Evolutionary conservation across 78 protist genomes (phyloP).

Genomic region (Ministeria vibrans): DNA sequence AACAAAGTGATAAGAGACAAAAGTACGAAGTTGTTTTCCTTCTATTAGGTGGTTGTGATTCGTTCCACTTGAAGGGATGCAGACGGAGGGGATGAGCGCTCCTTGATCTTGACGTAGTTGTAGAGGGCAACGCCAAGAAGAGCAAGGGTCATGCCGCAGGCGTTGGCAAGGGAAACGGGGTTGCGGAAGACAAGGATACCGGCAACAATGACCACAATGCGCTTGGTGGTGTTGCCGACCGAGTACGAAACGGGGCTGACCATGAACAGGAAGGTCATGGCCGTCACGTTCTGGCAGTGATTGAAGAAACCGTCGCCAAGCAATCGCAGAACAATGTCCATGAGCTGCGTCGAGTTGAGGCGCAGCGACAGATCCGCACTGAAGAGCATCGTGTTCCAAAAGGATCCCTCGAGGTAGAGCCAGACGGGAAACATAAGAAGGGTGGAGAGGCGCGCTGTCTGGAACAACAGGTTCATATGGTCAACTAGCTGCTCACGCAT

Average conservation of each 20-base stretch:
- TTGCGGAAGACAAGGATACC: conserved; percentile 19
- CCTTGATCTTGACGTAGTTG: conserved; percentile 14
- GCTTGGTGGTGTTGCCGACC: conserved; percentile 33
- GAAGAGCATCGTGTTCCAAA: not conserved
- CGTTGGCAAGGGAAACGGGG: conserved; percentile 1
- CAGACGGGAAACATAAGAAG: not conserved
- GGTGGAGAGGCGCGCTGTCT: not conserved
- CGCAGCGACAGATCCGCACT: not conserved
- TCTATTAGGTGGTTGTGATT: too few relatives aligned
- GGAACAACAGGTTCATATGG: not conserved
- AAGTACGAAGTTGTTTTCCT: too few relatives aligned
- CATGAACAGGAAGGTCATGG: conserved; percentile 20
- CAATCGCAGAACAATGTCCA: not conserved
- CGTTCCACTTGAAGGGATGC: too few relatives aligned
- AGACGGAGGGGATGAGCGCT: too few relatives aligned
- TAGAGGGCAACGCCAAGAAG: conserved; percentile 20
- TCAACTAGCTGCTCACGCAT: not conserved
- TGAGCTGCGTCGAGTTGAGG: not conserved
- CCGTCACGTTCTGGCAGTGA: conserved; percentile 13
- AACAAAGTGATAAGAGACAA: too few relatives aligned
- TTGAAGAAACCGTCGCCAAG: not conserved
- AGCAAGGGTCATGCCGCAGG: conserved; percentile 20
- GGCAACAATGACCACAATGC: conserved; percentile 25
- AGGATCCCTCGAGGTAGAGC: not conserved
- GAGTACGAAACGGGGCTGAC: conserved; percentile 26